Conservation (phyloP, 73 alveolate genomes). For the Tetrahymena borealis region DNA sequence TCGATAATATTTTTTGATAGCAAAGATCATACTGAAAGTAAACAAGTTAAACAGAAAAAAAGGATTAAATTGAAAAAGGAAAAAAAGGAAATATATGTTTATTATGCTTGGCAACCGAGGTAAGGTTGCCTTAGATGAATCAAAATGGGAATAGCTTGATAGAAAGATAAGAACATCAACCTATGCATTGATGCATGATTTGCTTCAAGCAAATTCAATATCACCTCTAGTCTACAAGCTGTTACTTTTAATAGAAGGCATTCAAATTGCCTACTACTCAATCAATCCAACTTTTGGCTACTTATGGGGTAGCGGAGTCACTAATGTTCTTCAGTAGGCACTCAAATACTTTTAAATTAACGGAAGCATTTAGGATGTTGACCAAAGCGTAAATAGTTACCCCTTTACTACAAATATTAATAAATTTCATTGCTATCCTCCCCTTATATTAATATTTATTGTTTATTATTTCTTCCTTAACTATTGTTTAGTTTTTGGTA, state of each 20-base stretch:
- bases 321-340: conserved; percentile 16
- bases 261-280: conserved; percentile 29
- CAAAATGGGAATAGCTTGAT: conserved; percentile 39
- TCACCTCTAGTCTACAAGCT: conserved; percentile 29
- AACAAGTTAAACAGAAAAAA: not conserved
- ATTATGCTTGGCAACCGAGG: conserved; percentile 3
- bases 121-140: conserved; percentile 21
- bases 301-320: conserved; percentile 13
- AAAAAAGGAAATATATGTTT: not conserved
- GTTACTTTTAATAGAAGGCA: conserved; percentile 20
- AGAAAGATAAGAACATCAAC: conserved; percentile 30
- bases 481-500: no score
- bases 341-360: conserved; percentile 38
- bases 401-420: no score
- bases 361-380: conserved; percentile 18
- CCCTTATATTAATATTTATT: no score
- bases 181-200: conserved; percentile 39
- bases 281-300: conserved; percentile 23
- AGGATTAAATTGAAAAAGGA: not conserved
- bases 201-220: conserved; percentile 12
- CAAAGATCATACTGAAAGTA: not conserved
- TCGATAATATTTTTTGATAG: not conserved
- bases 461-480: no score
- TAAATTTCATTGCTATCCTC: no score
- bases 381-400: conserved; percentile 18